These are phyloP conservation scores for Melampsora larici-populina DNA, from an alignment of 1,284 basidiomycete genomes.

Conservation along the genomic window DNA sequence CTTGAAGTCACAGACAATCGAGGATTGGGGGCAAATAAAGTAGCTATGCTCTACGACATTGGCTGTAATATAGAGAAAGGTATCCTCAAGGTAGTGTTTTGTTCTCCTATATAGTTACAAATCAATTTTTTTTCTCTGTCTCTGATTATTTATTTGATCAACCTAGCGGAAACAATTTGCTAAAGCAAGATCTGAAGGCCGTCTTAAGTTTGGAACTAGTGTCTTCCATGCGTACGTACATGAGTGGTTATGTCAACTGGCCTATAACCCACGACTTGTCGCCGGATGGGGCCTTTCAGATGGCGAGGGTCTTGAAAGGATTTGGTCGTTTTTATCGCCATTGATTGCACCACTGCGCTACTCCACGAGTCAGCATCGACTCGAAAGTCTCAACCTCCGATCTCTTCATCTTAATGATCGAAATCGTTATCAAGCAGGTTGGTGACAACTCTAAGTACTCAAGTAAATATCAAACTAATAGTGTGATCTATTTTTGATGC, in stretches of 20 bases:
- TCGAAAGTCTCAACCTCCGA: not conserved
- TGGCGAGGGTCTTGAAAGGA: too few species aligned
- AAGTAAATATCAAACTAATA: too few species aligned
- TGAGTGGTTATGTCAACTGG: conserved; percentile 12
- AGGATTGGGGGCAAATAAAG: not conserved
- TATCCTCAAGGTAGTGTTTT: not conserved
- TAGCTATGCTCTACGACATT: conserved; percentile 6
- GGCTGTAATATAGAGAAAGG: conserved; percentile 2
- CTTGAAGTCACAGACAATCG: too few species aligned
- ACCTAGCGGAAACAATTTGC: too few species aligned
- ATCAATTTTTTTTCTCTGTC: not conserved
- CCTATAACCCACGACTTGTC: conserved; percentile 1
- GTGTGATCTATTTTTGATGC: too few species aligned
- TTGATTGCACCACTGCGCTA: not conserved
- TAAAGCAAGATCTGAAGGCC: not conserved
- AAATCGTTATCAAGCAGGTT: too few species aligned
- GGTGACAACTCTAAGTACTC: too few species aligned
- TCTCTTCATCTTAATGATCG: too few species aligned
- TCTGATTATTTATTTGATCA: not conserved
- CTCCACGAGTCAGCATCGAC: not conserved
- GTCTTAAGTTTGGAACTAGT: too few species aligned
- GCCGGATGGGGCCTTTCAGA: not conserved
- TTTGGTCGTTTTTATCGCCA: not conserved
- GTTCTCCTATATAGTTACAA: not conserved
- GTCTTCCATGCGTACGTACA: conserved; percentile 24